Conservation (phyloP, 352 stramenopile genomes). For the Globisporangium rhizosaccharum region DNA sequence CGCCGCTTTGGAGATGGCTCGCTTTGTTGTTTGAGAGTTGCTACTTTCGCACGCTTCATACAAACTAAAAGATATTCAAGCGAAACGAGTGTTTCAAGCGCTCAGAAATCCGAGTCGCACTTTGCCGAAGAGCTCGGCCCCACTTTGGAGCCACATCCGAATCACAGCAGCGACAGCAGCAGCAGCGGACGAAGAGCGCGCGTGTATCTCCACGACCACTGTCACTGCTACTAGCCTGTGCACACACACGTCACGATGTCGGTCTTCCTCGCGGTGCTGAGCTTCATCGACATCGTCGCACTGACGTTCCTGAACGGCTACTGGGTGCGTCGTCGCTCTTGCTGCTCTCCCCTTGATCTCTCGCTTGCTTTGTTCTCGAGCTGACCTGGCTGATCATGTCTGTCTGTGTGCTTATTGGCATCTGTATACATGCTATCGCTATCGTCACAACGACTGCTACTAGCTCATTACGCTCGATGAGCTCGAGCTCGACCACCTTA, state of each 20-base stretch:
- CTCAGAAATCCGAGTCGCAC: neutral
- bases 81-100: neutral
- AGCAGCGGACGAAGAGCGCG: neutral
- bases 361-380: neutral
- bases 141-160: neutral
- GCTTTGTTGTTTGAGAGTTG: neutral
- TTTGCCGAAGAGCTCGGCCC: neutral
- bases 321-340: constrained; percentile 44
- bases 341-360: neutral
- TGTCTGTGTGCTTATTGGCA: neutral
- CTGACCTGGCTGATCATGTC: neutral
- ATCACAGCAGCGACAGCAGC: neutral
- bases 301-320: constrained; percentile 87
- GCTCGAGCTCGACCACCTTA: constrained; percentile 82
- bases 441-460: neutral
- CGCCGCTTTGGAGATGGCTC: constrained; percentile 10
- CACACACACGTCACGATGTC: constrained; percentile 32
- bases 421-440: constrained; percentile 3
- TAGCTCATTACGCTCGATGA: constrained; percentile 84
- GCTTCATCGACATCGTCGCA: constrained; percentile 79
- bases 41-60: neutral
- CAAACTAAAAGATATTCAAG: neutral
- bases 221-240: no score
- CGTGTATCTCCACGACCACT: neutral
- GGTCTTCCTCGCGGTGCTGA: constrained; percentile 71